phyloP scores from a whole-genome alignment of 106 monocot genomes.

The Dendrobium huoshanense region DNA sequence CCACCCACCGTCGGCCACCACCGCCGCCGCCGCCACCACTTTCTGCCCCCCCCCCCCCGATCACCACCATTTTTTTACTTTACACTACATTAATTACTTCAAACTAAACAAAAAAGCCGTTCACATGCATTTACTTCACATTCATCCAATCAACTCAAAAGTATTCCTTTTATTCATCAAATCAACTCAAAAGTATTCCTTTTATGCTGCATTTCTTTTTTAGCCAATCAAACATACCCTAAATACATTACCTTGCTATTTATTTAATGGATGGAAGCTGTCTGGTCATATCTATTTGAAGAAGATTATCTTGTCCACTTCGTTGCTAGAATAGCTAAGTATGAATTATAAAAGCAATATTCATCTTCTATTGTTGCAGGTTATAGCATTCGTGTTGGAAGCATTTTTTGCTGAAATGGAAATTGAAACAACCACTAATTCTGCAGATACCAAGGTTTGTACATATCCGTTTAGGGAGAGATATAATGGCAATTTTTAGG shows the following conservation, averaged over 20 bases:
- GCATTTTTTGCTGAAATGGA: slow-evolving; percentile 97
- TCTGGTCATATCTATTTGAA: not conserved
- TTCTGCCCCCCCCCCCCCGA: too few relatives aligned
- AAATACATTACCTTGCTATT: not conserved
- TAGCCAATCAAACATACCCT: too few relatives aligned
- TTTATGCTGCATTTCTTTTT: too few relatives aligned
- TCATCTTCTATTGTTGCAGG: slow-evolving; percentile 33
- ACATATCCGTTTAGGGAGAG: not conserved
- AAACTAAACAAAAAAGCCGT: too few relatives aligned
- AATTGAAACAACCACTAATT: slow-evolving; percentile 35
- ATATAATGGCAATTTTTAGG: not conserved
- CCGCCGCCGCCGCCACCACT: too few relatives aligned
- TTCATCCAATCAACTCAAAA: too few relatives aligned
- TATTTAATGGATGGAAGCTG: not conserved
- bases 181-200: too few relatives aligned
- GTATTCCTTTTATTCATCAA: too few relatives aligned
- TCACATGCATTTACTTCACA: too few relatives aligned
- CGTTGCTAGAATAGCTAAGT: not conserved
- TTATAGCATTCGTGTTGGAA: slow-evolving; percentile 94
- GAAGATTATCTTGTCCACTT: not conserved
- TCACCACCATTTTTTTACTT: too few relatives aligned
- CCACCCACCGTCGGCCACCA: too few relatives aligned
- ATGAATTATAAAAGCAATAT: not conserved
- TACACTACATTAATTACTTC: too few relatives aligned
- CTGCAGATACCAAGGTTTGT: slow-evolving; percentile 39